A percentile compares a stretch with the other conserved stretches of the same genome.
Evolutionary conservation across 2,329 filamentous ascomycete genomes (phyloP).

Genomic region (Chaetomium sp.): DNA sequence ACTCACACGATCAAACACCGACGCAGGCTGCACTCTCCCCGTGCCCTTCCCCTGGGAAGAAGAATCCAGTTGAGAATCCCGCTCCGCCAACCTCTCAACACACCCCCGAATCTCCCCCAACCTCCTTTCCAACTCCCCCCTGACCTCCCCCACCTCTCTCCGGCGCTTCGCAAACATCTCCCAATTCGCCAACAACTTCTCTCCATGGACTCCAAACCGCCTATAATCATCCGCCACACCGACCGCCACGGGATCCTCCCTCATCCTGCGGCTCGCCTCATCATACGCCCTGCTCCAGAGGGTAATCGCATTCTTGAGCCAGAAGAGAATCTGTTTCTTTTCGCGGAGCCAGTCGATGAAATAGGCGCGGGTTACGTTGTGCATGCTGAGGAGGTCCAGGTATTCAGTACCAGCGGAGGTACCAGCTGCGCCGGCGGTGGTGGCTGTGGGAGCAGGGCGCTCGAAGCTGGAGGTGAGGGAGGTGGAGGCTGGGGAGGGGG

Average conservation of each 20-base stretch:
- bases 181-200: slow-evolving; percentile 39
- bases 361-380: slow-evolving; percentile 48
- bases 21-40: slow-evolving; percentile 31
- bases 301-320: slow-evolving; percentile 42
- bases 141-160: slow-evolving; percentile 27
- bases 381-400: slow-evolving; percentile 45
- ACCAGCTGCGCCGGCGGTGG: too few species aligned
- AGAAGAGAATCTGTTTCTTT: slow-evolving; percentile 37
- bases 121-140: slow-evolving; percentile 30
- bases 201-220: slow-evolving; percentile 46
- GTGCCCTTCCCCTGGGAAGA: too few species aligned
- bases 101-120: slow-evolving; percentile 35
- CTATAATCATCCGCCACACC: slow-evolving; percentile 48
- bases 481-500: slow-evolving; percentile 36
- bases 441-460: slow-evolving; percentile 23
- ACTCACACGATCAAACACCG: slow-evolving; percentile 46
- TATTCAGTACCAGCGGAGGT: slow-evolving; percentile 28
- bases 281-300: slow-evolving; percentile 46
- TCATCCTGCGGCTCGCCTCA: slow-evolving; percentile 38
- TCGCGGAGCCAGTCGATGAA: slow-evolving; percentile 42
- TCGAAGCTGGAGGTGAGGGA: slow-evolving; percentile 34
- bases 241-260: slow-evolving; percentile 31
- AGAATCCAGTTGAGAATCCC: too few species aligned
- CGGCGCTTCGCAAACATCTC: slow-evolving; percentile 32
- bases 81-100: slow-evolving; percentile 38